A percentile compares a stretch with the other conserved stretches of the same genome.
phyloP scores from a whole-genome alignment of 2,329 filamentous ascomycete species.

The Trichoderma simmonsii region DNA sequence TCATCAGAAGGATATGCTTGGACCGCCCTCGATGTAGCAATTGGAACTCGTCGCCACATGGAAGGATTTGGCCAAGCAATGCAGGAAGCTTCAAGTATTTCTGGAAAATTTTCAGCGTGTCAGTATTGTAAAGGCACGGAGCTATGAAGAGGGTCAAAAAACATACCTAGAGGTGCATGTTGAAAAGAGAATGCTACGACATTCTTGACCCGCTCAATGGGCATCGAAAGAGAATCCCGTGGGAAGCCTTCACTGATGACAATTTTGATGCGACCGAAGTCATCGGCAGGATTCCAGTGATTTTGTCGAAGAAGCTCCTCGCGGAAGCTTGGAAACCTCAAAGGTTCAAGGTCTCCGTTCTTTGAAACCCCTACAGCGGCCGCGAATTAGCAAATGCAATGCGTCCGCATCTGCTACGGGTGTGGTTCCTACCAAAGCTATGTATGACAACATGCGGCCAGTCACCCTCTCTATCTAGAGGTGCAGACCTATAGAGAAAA shows the following conservation, averaged over 20 bases:
- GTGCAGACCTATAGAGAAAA: conserved; percentile 45
- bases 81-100: conserved; percentile 66
- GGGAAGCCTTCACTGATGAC: conserved; percentile 71
- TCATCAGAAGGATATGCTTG: conserved; percentile 43
- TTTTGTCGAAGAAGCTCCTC: conserved; percentile 64
- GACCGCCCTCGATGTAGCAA: conserved; percentile 40
- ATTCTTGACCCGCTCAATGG: conserved; percentile 68
- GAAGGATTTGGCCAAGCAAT: conserved; percentile 77
- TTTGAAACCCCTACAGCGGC: conserved; percentile 46
- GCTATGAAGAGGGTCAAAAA: neutral
- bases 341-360: conserved; percentile 55
- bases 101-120: conserved; percentile 31
- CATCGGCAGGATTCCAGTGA: conserved; percentile 69
- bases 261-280: conserved; percentile 71
- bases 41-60: conserved; percentile 60
- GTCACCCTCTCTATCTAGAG: conserved; percentile 48
- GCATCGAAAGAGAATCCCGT: conserved; percentile 47
- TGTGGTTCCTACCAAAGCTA: conserved; percentile 38
- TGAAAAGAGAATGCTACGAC: conserved; percentile 79
- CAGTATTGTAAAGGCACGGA: neutral
- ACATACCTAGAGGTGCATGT: conserved; percentile 70
- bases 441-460: conserved; percentile 52
- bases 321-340: conserved; percentile 72
- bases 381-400: neutral
- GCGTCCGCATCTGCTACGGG: neutral